Conservation (phyloP, 495 filamentous ascomycete genomes). For the Aspergillus sparsus region DNA sequence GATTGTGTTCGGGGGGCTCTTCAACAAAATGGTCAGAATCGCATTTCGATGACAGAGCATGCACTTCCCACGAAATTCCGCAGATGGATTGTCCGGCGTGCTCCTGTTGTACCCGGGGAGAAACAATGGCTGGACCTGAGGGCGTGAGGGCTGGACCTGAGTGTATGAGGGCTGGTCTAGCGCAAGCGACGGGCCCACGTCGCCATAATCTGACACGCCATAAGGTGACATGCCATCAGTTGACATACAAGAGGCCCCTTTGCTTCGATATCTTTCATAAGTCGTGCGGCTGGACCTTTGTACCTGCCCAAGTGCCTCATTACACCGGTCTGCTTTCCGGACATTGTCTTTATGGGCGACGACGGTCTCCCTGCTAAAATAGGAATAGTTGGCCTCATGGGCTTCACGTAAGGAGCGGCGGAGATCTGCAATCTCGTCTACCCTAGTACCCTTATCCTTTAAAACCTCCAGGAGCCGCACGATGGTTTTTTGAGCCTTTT, state of each 20-base stretch:
- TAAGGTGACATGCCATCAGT: too few species aligned
- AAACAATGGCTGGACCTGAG: background rate
- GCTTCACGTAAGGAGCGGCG: background rate
- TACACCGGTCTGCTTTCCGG: background rate
- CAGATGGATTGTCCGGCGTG: background rate
- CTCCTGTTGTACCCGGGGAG: slow-evolving; percentile 1
- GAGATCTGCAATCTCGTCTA: background rate
- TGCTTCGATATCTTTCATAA: background rate
- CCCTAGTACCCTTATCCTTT: background rate
- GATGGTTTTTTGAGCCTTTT: background rate
- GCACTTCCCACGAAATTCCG: background rate
- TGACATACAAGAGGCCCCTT: slow-evolving; percentile 2
- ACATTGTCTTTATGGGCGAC: background rate
- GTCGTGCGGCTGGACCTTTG: background rate
- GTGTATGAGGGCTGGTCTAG: background rate
- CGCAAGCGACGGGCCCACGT: background rate
- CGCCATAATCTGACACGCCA: too few species aligned
- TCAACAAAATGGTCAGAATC: background rate
- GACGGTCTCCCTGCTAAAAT: background rate
- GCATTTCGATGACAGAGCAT: background rate
- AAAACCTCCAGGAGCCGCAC: background rate
- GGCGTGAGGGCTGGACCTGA: background rate
- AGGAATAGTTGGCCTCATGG: background rate
- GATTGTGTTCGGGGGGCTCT: too few species aligned
- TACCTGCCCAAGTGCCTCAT: background rate